Evolutionary conservation across 306 rosid genomes (phyloP), one percentile per base, ranked within the genome.

Genomic region (Fagus crenata): DNA sequence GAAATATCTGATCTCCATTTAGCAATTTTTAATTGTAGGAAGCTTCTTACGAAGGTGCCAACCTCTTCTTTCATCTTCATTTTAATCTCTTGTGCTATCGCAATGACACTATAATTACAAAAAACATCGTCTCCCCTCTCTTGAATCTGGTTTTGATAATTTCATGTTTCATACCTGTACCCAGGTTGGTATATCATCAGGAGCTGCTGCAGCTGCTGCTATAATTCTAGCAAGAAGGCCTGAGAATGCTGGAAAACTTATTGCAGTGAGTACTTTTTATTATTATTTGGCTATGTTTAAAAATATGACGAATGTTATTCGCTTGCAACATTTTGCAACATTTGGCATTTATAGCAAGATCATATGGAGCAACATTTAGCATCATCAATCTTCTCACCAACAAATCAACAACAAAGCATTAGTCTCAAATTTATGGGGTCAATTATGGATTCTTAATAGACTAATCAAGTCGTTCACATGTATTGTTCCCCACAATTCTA

Each of bases 171-270:
- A 69, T 73, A 41, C 79, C 15, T 86, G 42, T 80, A 6, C 56
- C n/a, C 81, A 90, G 98, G 97, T 94, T 77, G 97, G 98, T 71
- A 90, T 92, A 77, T 94, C 97, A 75, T 94, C 97, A 18, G 98
- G 98, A 82, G 98, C 97, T 64, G 98, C 98, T 73, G 97, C 97
- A 13, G 95, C 89, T 5, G 98, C 98, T 63, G 97, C 97, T 77
- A 68, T 94, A 77, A 85, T 79, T 80, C 82, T 92, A 81, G 97
- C 92, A 77, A 88, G 88, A 80, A 86, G 96, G 77, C 89, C 96
- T 36, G 96, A 92, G 83, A 90, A 92, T 78, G 80, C 93, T 61
- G 95, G 97, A 77, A 94, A 90, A 76, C 93, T 94, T 68, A 87
- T 94, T 69, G 88, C 49, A 71, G 98, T 94, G 73, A 84, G 94